Conservation (phyloP, 2,329 filamentous ascomycete genomes). For the Helicocarpus griseus region DNA sequence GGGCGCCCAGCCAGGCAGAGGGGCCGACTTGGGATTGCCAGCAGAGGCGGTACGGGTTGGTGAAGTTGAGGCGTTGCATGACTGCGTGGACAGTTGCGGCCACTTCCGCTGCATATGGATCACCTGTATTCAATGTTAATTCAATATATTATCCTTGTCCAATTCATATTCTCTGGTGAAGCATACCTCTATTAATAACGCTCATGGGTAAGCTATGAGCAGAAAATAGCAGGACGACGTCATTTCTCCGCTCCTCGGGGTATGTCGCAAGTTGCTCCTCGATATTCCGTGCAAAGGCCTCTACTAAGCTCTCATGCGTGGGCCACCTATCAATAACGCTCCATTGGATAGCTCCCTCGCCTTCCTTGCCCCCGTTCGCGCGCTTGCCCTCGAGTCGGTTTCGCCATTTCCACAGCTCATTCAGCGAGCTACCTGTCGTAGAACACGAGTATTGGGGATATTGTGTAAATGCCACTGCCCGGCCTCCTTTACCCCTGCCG, state of each 20-base stretch:
- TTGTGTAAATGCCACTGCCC: conserved; percentile 94
- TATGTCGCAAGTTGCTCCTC: conserved; percentile 77
- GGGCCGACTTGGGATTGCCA: conserved; percentile 99
- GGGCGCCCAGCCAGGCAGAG: conserved; percentile 87
- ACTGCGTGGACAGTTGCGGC: conserved; percentile 93
- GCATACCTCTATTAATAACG: conserved; percentile 78
- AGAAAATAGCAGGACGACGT: conserved; percentile 83
- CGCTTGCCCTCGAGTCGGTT: conserved; percentile 71
- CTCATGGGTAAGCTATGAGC: conserved; percentile 95
- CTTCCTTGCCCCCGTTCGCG: conserved; percentile 40
- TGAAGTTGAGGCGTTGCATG: conserved; percentile 82
- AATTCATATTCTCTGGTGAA: neutral
- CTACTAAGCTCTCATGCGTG: conserved; percentile 76
- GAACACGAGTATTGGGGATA: conserved; percentile 98
- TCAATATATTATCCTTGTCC: neutral
- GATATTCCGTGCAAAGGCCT: conserved; percentile 88
- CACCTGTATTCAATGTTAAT: conserved; percentile 43
- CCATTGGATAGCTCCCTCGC: conserved; percentile 73
- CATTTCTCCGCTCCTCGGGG: conserved; percentile 65
- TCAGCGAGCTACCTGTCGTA: conserved; percentile 89
- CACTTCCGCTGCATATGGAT: conserved; percentile 91
- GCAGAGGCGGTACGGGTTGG: conserved; percentile 83
- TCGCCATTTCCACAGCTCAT: conserved; percentile 97
- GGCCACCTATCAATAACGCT: conserved; percentile 98
- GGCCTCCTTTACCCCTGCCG: conserved; percentile 76